phyloP scores from a whole-genome alignment of 75 land plant species.

The Picea glauca region DNA sequence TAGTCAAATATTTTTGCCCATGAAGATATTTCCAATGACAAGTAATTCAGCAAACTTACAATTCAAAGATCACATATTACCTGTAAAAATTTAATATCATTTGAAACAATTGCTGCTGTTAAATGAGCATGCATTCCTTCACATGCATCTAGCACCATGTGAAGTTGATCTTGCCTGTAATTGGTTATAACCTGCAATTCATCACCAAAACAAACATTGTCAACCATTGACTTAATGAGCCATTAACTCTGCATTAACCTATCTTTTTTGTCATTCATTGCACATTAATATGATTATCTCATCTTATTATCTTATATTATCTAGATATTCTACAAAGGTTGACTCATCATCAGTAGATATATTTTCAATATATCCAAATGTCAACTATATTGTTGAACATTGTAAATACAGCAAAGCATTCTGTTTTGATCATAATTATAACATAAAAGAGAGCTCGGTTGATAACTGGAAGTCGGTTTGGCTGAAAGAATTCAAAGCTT shows the following conservation, averaged over 20 bases:
- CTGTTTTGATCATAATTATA: too few species aligned
- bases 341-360: background rate
- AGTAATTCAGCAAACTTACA: background rate
- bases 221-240: background rate
- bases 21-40: background rate
- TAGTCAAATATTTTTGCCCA: background rate
- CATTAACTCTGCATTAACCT: background rate
- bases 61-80: slow-evolving; percentile 15
- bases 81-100: slow-evolving; percentile 82
- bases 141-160: slow-evolving; percentile 73
- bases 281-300: background rate
- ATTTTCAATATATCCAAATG: background rate
- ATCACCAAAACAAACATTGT: background rate
- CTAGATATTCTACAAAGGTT: background rate
- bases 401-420: background rate
- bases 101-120: slow-evolving; percentile 99
- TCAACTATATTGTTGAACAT: background rate
- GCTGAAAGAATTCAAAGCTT: too few species aligned
- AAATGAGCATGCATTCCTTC: slow-evolving; percentile 98
- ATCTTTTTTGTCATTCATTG: background rate
- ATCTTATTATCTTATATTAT: too few species aligned
- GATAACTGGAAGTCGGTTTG: too few species aligned
- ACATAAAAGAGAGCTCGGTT: too few species aligned
- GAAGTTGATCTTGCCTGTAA: slow-evolving; percentile 68
- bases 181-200: slow-evolving; percentile 69